Base-by-base conservation (phyloP, 257 asterid species). In the Primulina tabacum region DNA sequence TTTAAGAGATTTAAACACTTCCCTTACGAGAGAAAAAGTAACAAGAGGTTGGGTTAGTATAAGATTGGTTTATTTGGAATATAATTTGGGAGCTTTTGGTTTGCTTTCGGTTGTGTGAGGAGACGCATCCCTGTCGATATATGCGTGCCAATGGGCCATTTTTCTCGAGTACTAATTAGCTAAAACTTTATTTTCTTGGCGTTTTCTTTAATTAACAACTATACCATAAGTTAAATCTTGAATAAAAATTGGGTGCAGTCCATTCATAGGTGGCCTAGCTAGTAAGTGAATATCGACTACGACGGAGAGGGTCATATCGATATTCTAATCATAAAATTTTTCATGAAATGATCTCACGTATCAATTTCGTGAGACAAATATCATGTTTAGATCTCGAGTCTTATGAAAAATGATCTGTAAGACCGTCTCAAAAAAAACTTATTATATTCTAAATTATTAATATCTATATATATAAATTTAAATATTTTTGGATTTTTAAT, bases 181-280 rank as follows among this genome's bases (percentile, higher is more conserved):
- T 35, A 73, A 28, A 71, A 64, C 82, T 82, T 77, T 67, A 74
- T 72, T 69, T 76, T 75, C 65, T 67, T 74, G 81, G 75, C 77
- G 8, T 69, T 74, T 71, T 79, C 63, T 62, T 65, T 79, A 65
- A 68, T 62, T 58, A 76, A 65, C n/a, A 76, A 63, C 50, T 24
- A 62, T 32, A 55, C 43, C 26, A 72, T 24, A 38, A 34, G 11
- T 11, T 40, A 17, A 60, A 71, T 50, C 30, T 62, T 12, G 18
- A 47, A 47, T 47, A 47, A 47, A 64, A 32, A 71, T 72, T 64
- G 59, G 74, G 17, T 20, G 69, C 71, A 67, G 59, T 67, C 65
- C 58, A 64, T 65, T 47, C 55, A 47, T 47, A 47, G 18, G 7
- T 47, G 55, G 55, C 55, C 55, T 47, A 47, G 55, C 52, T 40